A percentile compares a stretch with the other conserved stretches of the same genome.
Conservation (phyloP, 192 early-diverging fungal species). For the Coemansia sp. region DNA sequence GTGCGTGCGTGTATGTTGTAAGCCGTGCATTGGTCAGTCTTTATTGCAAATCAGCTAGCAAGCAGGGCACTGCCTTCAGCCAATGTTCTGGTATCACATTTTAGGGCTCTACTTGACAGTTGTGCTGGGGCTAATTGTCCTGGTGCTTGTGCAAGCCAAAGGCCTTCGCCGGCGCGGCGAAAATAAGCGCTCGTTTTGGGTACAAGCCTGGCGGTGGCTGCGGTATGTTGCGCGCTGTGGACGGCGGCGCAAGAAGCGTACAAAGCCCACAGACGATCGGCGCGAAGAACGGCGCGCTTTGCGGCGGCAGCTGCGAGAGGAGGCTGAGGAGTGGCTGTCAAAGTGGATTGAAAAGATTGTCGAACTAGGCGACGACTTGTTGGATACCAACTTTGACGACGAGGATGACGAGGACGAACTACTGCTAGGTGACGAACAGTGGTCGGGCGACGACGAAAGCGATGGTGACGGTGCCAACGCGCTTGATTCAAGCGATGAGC, state of each 20-base stretch:
- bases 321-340: conserved; percentile 48
- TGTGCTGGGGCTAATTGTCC: conserved; percentile 37
- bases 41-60: conserved; percentile 1
- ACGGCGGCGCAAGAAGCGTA: conserved; percentile 42
- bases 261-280: conserved; percentile 28
- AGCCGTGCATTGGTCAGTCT: conserved; percentile 4
- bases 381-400: conserved; percentile 42
- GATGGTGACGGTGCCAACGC: conserved; percentile 11
- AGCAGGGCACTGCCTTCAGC: neutral
- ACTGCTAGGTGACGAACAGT: conserved; percentile 23
- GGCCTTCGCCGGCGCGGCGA: conserved; percentile 23
- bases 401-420: conserved; percentile 47
- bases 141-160: conserved; percentile 32
- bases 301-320: conserved; percentile 48
- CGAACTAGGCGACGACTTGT: conserved; percentile 51
- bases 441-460: conserved; percentile 31
- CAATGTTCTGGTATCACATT: conserved; percentile 46
- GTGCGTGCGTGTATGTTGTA: neutral
- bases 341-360: conserved; percentile 49
- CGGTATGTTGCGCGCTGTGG: conserved; percentile 45
- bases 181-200: conserved; percentile 17
- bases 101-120: conserved; percentile 42
- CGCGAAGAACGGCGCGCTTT: conserved; percentile 49
- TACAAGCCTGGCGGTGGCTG: conserved; percentile 47
- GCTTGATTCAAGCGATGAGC: conserved; percentile 19